Percentiles rank a stretch among this genome's conserved stretches.
phyloP scores from a whole-genome alignment of 257 asterid genomes.

The Schizonepeta tenuifolia region DNA sequence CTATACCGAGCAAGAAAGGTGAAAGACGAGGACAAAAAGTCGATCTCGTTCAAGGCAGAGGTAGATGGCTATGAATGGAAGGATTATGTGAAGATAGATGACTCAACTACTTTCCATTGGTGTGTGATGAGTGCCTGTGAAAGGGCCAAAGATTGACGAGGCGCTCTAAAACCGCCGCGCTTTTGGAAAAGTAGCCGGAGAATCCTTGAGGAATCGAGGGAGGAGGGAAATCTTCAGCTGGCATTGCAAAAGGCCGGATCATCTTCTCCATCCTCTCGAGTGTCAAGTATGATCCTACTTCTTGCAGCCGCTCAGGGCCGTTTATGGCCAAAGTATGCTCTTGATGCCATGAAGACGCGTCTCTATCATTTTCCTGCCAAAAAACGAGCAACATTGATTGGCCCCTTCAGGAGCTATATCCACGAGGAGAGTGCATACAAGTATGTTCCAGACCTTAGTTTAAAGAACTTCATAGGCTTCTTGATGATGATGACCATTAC shows the following conservation, averaged over 20 bases:
- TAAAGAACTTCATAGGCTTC: background rate
- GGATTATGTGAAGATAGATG: constrained; percentile 12
- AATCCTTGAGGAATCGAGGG: constrained; percentile 84
- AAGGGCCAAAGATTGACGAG: constrained; percentile 92
- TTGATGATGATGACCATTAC: background rate
- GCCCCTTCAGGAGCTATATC: background rate
- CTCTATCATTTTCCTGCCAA: constrained; percentile 62
- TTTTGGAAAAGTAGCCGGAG: constrained; percentile 89
- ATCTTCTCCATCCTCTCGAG: constrained; percentile 79
- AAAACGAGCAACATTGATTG: constrained; percentile 7
- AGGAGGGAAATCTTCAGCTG: constrained; percentile 95
- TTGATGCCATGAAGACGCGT: constrained; percentile 71
- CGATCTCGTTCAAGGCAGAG: background rate
- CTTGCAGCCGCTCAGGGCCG: constrained; percentile 96
- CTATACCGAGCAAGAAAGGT: background rate
- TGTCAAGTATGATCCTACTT: constrained; percentile 72
- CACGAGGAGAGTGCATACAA: background rate
- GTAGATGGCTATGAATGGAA: background rate
- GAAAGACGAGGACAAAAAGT: background rate
- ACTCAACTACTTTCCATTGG: constrained; percentile 49
- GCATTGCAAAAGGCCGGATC: constrained; percentile 88
- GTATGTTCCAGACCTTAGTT: background rate
- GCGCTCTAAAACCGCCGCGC: constrained; percentile 87
- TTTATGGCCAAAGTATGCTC: constrained; percentile 90
- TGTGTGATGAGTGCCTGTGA: constrained; percentile 59